These are phyloP conservation scores for Sporisorium scitamineum DNA, from an alignment of 1,284 basidiomycete genomes.

Conservation along the genomic window DNA sequence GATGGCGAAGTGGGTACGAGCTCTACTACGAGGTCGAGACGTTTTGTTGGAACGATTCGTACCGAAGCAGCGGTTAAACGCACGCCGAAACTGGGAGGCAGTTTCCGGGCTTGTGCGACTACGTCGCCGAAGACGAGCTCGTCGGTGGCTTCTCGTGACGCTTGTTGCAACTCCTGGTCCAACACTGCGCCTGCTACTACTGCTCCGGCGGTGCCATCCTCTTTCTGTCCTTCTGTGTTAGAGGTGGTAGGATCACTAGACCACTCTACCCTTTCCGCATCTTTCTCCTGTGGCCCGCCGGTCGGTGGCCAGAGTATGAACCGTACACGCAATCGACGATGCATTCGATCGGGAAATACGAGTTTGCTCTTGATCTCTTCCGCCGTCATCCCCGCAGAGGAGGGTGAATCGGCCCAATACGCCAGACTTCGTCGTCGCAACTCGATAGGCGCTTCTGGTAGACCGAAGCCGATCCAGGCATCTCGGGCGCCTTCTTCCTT, in stretches of 20 bases:
- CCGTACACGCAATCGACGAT: conserved; percentile 44
- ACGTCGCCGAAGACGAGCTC: conserved; percentile 56
- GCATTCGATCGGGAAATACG: conserved; percentile 56
- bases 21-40: conserved; percentile 37
- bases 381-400: neutral
- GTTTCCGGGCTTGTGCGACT: conserved; percentile 39
- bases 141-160: conserved; percentile 56
- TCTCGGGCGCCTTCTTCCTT: conserved; percentile 62
- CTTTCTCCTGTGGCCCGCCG: neutral
- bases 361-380: conserved; percentile 21
- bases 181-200: conserved; percentile 23
- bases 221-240: neutral
- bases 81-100: conserved; percentile 45
- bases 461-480: conserved; percentile 64
- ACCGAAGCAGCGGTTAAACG: conserved; percentile 42
- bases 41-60: conserved; percentile 38
- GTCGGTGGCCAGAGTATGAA: conserved; percentile 38
- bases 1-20: conserved; percentile 22
- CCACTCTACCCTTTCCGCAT: conserved; percentile 28
- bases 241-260: conserved; percentile 17
- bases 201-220: neutral
- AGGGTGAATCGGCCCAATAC: conserved; percentile 52
- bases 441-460: conserved; percentile 52
- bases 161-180: conserved; percentile 52
- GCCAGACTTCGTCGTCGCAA: conserved; percentile 49